phyloP scores from a whole-genome alignment of 768 basidiomycete genomes.

The Astraeus odoratus region DNA sequence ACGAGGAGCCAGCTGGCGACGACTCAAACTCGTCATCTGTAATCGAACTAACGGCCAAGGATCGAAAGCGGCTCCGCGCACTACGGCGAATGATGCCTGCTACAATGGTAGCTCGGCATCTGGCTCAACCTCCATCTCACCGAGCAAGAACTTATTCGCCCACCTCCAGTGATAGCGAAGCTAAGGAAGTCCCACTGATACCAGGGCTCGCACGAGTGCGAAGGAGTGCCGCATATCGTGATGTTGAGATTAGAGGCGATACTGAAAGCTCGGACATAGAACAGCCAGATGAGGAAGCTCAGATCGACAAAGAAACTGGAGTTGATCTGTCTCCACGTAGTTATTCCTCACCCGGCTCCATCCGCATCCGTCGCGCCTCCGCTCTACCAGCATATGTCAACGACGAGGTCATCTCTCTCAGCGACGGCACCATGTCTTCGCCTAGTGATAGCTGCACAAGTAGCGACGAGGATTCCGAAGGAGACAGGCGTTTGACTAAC shows the following conservation, averaged over 20 bases:
- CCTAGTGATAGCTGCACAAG: slow-evolving; percentile 12
- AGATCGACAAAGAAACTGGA: neutral
- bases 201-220: slow-evolving; percentile 48
- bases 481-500: slow-evolving; percentile 26
- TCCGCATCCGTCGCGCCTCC: slow-evolving; percentile 13
- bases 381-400: neutral
- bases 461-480: slow-evolving; percentile 21
- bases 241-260: slow-evolving; percentile 50
- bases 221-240: slow-evolving; percentile 24
- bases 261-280: slow-evolving; percentile 50
- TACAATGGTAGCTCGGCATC: slow-evolving; percentile 38
- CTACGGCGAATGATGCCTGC: slow-evolving; percentile 49
- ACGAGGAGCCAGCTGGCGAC: slow-evolving; percentile 6
- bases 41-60: slow-evolving; percentile 19
- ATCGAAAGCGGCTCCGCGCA: slow-evolving; percentile 31
- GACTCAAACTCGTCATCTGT: slow-evolving; percentile 13
- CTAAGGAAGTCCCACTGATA: slow-evolving; percentile 33
- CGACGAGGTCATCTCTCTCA: slow-evolving; percentile 19
- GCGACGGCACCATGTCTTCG: slow-evolving; percentile 9
- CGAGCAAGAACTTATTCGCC: slow-evolving; percentile 5
- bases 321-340: slow-evolving; percentile 9
- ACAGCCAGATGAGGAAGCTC: slow-evolving; percentile 5
- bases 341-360: slow-evolving; percentile 15
- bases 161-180: slow-evolving; percentile 23
- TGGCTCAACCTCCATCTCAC: slow-evolving; percentile 9